Evolutionary conservation across 495 filamentous ascomycete genomes (phyloP).

Genomic region (Clohesyomyces aquaticus): DNA sequence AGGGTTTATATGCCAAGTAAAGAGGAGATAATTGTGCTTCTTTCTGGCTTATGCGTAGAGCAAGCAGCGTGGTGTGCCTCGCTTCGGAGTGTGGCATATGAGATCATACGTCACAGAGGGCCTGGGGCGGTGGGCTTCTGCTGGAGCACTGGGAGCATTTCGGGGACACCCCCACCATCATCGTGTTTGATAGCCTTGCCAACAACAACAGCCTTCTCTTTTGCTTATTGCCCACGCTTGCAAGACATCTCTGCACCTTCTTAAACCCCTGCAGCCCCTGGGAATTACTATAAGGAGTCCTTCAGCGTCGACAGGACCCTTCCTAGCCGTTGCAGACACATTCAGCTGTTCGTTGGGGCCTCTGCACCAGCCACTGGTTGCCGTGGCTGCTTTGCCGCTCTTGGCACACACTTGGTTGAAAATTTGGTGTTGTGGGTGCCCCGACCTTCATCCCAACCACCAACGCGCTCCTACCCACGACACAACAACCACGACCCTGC

Average conservation of each 20-base stretch:
- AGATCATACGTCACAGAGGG: too few relatives aligned
- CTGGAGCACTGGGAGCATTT: too few relatives aligned
- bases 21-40: too few relatives aligned
- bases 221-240: not conserved
- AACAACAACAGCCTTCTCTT: not conserved
- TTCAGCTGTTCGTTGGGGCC: not conserved
- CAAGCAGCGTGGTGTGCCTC: too few relatives aligned
- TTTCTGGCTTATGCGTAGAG: too few relatives aligned
- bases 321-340: not conserved
- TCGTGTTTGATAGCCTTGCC: not conserved
- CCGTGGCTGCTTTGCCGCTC: not conserved
- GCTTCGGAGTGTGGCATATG: too few relatives aligned
- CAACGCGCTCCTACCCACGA: not conserved
- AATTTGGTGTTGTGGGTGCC: not conserved
- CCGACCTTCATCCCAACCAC: not conserved
- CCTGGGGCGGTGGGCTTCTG: too few relatives aligned
- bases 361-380: not conserved
- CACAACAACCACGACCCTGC: not conserved
- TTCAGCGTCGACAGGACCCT: not conserved
- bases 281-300: not conserved
- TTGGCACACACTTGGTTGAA: not conserved
- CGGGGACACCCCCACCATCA: not conserved
- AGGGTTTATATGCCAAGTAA: too few relatives aligned
- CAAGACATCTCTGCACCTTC: too few relatives aligned
- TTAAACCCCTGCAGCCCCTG: too few relatives aligned